Evolutionary conservation across 2,329 filamentous ascomycete species (phyloP).

Genomic region (Biscogniauxia marginata): DNA sequence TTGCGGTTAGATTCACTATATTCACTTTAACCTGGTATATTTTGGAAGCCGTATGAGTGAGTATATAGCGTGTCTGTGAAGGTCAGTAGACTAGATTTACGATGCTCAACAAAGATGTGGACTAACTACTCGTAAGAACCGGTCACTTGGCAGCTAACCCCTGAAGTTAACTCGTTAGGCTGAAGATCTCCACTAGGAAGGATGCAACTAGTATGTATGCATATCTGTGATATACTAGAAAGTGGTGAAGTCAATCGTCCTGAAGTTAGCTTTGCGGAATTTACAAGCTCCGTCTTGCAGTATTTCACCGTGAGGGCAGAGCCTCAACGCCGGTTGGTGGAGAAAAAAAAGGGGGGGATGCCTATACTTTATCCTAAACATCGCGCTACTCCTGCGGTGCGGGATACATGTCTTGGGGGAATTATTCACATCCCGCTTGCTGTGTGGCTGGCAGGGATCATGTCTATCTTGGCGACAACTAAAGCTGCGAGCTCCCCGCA

Average conservation of each 20-base stretch:
- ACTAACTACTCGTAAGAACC: no score
- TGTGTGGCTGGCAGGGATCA: not conserved
- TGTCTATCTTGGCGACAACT: not conserved
- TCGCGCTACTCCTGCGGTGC: not conserved
- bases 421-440: not conserved
- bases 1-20: not conserved
- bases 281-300: not conserved
- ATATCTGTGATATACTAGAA: not conserved
- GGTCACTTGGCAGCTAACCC: not conserved
- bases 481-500: not conserved
- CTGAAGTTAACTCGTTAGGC: not conserved
- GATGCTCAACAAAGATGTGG: no score
- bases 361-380: not conserved
- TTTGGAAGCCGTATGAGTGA: not conserved
- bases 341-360: not conserved
- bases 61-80: no score
- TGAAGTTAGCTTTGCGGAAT: not conserved
- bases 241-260: not conserved
- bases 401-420: not conserved
- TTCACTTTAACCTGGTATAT: not conserved
- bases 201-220: not conserved
- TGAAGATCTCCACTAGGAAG: not conserved
- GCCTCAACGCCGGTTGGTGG: not conserved
- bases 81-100: no score
- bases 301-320: not conserved